Percentiles rank a stretch among this genome's conserved stretches.
These are phyloP conservation scores for Sclerotinia subarctica DNA, from an alignment of 2,329 filamentous ascomycete genomes.

Conservation along the genomic window DNA sequence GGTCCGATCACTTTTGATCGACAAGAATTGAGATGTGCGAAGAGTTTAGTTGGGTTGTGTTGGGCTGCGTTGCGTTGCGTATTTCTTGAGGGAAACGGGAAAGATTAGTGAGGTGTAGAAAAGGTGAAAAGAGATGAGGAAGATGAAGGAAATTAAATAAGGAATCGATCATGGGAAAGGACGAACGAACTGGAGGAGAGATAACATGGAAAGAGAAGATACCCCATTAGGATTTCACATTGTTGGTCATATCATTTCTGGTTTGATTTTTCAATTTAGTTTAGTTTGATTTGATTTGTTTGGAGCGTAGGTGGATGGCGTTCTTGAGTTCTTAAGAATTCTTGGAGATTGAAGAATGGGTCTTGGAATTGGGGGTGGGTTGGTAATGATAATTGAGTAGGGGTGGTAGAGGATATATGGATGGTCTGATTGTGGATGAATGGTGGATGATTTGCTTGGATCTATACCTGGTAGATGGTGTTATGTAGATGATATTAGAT, in stretches of 20 bases:
- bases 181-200: not conserved
- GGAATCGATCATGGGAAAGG: not conserved
- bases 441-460: too few species aligned
- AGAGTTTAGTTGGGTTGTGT: not conserved
- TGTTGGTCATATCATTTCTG: not conserved
- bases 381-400: too few species aligned
- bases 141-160: not conserved
- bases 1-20: not conserved
- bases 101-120: not conserved
- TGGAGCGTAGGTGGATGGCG: not conserved
- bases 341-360: too few species aligned
- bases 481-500: too few species aligned
- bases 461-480: too few species aligned
- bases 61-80: not conserved
- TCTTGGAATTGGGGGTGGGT: too few species aligned
- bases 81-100: not conserved
- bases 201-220: not conserved
- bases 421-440: too few species aligned
- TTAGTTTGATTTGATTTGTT: not conserved
- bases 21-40: too few species aligned
- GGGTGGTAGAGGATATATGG: too few species aligned
- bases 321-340: not conserved
- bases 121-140: not conserved
- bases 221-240: not conserved
- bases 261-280: not conserved